A percentile compares a stretch with the other conserved stretches of the same genome.
phyloP scores from a whole-genome alignment of 345 rosid species.

The Fremontodendron californicum region DNA sequence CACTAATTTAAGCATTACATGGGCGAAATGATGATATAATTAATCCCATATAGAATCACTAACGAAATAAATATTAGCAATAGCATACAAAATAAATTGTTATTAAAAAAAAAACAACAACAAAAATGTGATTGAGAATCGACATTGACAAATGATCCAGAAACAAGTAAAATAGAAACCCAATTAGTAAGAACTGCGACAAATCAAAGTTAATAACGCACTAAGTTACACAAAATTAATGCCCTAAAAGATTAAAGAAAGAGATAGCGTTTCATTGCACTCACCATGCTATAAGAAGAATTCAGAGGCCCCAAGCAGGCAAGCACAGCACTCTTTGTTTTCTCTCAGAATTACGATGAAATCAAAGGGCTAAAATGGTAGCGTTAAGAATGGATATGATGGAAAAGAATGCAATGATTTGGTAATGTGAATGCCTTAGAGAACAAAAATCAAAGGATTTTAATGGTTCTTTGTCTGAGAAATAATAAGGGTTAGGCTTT shows the following conservation, averaged over 20 bases:
- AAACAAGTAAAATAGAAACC: not conserved
- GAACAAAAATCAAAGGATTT: not conserved
- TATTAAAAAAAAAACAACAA: not conserved
- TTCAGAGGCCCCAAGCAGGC: not conserved
- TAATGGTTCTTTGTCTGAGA: not conserved
- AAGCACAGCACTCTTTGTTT: not conserved
- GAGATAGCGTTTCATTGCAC: not conserved
- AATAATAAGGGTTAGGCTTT: not conserved
- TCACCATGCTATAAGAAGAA: not conserved
- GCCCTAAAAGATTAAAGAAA: not conserved
- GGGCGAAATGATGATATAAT: not conserved
- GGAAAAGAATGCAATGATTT: not conserved
- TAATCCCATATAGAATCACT: not conserved
- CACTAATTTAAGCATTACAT: not conserved
- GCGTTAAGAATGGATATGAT: conserved; percentile 4
- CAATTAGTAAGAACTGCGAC: not conserved
- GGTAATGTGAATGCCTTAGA: not conserved
- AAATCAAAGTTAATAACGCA: not conserved
- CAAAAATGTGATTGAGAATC: not conserved
- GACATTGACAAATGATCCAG: not conserved
- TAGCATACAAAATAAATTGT: not conserved
- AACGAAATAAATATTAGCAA: not conserved
- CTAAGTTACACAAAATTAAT: not conserved
- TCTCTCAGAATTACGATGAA: not conserved
- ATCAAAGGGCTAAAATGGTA: not conserved